Evolutionary conservation across 1,284 basidiomycete species (phyloP).

Genomic region (Sanghuangporus weigelae): DNA sequence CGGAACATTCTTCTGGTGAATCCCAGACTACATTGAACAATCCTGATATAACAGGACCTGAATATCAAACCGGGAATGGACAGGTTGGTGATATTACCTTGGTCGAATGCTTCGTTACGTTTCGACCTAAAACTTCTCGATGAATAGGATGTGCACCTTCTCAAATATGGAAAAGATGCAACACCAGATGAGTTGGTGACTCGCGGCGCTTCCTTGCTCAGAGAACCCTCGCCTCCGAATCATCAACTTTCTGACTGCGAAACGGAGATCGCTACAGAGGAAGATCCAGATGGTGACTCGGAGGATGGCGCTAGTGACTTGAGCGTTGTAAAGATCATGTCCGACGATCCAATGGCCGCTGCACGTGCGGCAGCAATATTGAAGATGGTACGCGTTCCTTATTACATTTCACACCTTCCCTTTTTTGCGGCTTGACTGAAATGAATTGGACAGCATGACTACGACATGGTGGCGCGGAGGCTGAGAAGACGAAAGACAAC

Average conservation of each 20-base stretch:
- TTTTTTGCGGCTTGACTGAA: not conserved
- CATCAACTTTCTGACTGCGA: constrained; percentile 1
- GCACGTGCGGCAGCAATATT: constrained; percentile 87
- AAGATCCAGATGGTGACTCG: constrained; percentile 20
- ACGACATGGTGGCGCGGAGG: constrained; percentile 63
- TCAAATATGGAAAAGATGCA: not conserved
- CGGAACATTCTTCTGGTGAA: constrained; percentile 7
- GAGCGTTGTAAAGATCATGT: constrained; percentile 70
- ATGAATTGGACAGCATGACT: constrained; percentile 59
- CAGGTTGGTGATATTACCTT: not conserved
- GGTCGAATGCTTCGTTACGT: not conserved
- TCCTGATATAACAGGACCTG: not conserved
- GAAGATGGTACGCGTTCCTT: constrained; percentile 54
- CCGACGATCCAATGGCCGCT: constrained; percentile 75
- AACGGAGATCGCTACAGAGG: constrained; percentile 14
- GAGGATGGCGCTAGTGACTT: constrained; percentile 25
- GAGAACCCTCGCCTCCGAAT: not conserved
- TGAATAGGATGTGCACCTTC: not conserved
- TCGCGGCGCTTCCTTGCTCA: not conserved
- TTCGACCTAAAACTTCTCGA: not conserved
- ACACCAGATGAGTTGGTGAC: not conserved
- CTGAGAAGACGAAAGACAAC: constrained; percentile 22
- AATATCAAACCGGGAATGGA: not conserved
- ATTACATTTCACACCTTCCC: not conserved
- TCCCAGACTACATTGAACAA: constrained; percentile 6